Base-by-base conservation (phyloP, 768 basidiomycete species). In the Mycena vulgaris region DNA sequence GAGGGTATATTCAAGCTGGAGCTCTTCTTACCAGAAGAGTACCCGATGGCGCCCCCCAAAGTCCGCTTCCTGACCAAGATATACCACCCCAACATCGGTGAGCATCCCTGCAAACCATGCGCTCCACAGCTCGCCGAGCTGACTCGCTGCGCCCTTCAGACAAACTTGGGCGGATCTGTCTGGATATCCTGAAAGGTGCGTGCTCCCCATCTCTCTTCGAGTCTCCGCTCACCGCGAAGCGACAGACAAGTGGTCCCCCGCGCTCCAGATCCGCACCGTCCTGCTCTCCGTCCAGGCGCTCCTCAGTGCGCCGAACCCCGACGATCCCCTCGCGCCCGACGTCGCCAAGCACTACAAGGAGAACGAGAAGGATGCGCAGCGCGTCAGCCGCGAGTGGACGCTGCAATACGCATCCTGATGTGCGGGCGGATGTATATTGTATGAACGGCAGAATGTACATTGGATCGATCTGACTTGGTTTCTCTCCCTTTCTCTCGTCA, bases 311-410 rank as follows among this genome's bases (percentile, higher is more conserved):
- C 98, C 98, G 3, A 99, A 99, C 82, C 98, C 98, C 1, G 96
- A 97, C 76, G 96, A 97, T 77, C 96, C 96, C 6, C 89, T 97
- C 30, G 96, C 96, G 37, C 95, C 96, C 42, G 96, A 97, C 73
- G 95, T 96, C 21, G 98, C 98, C 31, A 97, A 98, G 81, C 96
- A 99, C 78, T 99, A 98, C 89, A 99, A 99, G 83, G 95, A 98
- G 85, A 88, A 99, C 79, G 95, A 98, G 87, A 89, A 90, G 80
- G 97, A 93, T 67, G 98, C 98, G 28, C 94, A 95, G 83, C 85
- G 92, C 39, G 95, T 98, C 69, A 95, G 95, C 80, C 89, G 89
- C 79, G 95, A 98, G 84, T 99, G 98, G 98, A 99, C 98, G 75
- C 89, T 92, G 84, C 89, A 90, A 79, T 98, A 93, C 78, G 97